Base-by-base conservation (phyloP, 2,329 filamentous ascomycete species). In the Myriangium duriaei region DNA sequence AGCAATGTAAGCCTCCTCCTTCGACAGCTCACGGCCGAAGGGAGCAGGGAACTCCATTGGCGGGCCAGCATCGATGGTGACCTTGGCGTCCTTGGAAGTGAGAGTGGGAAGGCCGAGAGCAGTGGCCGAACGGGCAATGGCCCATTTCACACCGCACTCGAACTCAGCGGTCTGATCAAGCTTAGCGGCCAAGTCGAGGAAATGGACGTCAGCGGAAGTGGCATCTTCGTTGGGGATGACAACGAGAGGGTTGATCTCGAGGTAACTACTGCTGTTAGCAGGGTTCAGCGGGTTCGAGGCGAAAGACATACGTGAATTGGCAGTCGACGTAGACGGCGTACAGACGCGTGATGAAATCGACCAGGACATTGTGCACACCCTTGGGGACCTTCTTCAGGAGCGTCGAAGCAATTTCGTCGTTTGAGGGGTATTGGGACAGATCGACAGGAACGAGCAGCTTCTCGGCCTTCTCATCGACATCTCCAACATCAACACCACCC, bases 251-350 rank as follows among this genome's bases (percentile, higher is more conserved):
- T 98, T 98, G 74, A 98, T 98, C 69, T 98, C 91, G 53, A 98
- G 85, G 72, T 98, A 98, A 58, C 61, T 63, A 16, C 11, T 11
- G 11, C n/a, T 11, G 14, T 13, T 26, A 32, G n/a, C n/a, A n/a
- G n/a, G n/a, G n/a, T n/a, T n/a, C n/a, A n/a, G n/a, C n/a, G n/a
- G n/a, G n/a, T n/a, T n/a, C n/a, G n/a, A n/a, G n/a, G n/a, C n/a
- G n/a, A 12, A 19, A 12, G 32, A 51, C 60, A 49, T 48, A 64
- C 60, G 91, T 96, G 76, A 98, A 98, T 68, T 98, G 91, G 77
- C 84, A 93, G 73, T 98, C 91, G 49, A 96, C 91, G 59, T 96
- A 98, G 68, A 98, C 91, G 54, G 88, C 91, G 62, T 98, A 98
- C 50, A 98, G 74, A 55, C 91, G 80, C 57, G 85, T 85, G 70